A percentile compares a stretch with the other conserved stretches of the same genome.
phyloP scores from a whole-genome alignment of 352 stramenopile species.

The Pythium chondricola region DNA sequence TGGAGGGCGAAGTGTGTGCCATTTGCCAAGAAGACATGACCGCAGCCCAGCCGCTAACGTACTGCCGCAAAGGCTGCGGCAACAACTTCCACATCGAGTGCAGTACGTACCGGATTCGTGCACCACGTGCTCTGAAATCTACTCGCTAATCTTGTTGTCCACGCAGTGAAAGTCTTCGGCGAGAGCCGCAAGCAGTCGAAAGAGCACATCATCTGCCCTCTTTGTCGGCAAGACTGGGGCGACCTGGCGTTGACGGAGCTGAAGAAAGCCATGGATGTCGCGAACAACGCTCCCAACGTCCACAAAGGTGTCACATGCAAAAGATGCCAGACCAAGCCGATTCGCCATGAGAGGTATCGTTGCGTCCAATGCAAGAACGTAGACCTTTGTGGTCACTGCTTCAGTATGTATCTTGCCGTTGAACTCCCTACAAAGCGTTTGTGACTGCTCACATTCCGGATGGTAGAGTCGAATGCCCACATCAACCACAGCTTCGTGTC shows the following conservation, averaged over 20 bases:
- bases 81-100: conserved; percentile 76
- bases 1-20: conserved; percentile 72
- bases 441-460: background rate
- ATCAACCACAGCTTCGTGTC: conserved; percentile 65
- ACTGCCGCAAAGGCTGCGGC: conserved; percentile 67
- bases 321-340: conserved; percentile 71
- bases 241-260: conserved; percentile 50
- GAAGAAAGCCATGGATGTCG: conserved; percentile 67
- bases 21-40: conserved; percentile 85
- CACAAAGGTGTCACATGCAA: conserved; percentile 60
- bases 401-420: conserved; percentile 32
- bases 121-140: too few species aligned
- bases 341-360: conserved; percentile 72
- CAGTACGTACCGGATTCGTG: conserved; percentile 46
- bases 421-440: background rate
- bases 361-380: conserved; percentile 76
- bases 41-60: conserved; percentile 51
- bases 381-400: conserved; percentile 71
- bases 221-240: conserved; percentile 81
- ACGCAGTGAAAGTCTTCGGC: conserved; percentile 77
- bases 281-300: conserved; percentile 67
- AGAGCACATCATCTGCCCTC: conserved; percentile 77
- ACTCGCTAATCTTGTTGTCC: too few species aligned
- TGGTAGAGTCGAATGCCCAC: conserved; percentile 48
- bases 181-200: conserved; percentile 78